phyloP scores from a whole-genome alignment of 768 basidiomycete species.

The Boletus pseudopeckii region DNA sequence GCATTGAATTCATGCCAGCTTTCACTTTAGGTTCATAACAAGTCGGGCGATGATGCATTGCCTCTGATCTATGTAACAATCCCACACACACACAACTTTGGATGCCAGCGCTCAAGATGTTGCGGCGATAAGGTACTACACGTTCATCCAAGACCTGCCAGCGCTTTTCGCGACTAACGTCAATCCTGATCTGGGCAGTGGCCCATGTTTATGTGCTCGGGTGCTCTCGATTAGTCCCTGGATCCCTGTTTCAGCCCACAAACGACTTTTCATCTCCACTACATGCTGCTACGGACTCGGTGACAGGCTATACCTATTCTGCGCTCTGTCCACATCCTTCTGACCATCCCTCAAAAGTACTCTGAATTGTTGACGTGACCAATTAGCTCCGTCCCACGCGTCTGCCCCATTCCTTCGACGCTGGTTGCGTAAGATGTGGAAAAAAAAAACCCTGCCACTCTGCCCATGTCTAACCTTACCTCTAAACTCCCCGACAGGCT shows the following conservation, averaged over 20 bases:
- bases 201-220: neutral
- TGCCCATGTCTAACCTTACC: constrained; percentile 2
- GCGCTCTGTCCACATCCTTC: neutral
- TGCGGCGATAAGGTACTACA: constrained; percentile 5
- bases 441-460: constrained; percentile 1
- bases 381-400: constrained; percentile 1
- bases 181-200: constrained; percentile 1
- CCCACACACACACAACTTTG: neutral
- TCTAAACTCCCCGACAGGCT: neutral
- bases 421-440: constrained; percentile 7
- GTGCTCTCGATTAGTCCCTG: neutral
- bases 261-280: neutral
- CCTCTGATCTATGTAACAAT: neutral
- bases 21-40: neutral
- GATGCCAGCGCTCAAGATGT: neutral
- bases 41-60: neutral
- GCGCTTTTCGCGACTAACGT: neutral
- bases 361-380: constrained; percentile 1
- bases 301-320: neutral
- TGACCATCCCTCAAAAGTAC: neutral
- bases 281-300: neutral
- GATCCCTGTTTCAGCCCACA: constrained; percentile 17
- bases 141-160: neutral
- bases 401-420: neutral
- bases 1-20: neutral